Evolutionary conservation across 164 flowering plant genomes (phyloP), one percentile per base, ranked within the genome.

Genomic region (Magnolia sinica): DNA sequence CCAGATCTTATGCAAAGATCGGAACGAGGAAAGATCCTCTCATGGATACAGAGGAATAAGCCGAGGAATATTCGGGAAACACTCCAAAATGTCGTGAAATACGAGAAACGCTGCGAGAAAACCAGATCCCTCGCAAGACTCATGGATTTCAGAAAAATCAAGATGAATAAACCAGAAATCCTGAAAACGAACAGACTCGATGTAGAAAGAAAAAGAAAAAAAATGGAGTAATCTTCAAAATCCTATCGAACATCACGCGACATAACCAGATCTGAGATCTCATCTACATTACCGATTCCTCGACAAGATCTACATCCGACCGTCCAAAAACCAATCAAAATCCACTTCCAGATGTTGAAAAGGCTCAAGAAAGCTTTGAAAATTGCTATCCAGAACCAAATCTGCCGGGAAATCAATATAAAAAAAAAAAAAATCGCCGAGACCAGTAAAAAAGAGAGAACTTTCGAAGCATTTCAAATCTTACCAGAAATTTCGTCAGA

Each of bases 211-310:
- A 52, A 52, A 1, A 52, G 59, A 7, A 52, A 9, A n/a, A 52
- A 52, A 52, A 52, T 8, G 10, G 59, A 55, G 9, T 55, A 9
- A 55, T 9, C 59, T 37, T 37, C 45, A 37, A 37, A 37, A 37
- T 37, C 45, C 45, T 37, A 37, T 3, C 27, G 1, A 24, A 24
- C 27, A 24, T 24, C 27, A 24, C 27, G 27, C 27, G 27, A 24
- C 27, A 24, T 24, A 55, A 55, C 59, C 16, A 9, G 59, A 55
- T 9, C 59, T 55, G 2, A 14, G 59, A 55, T 68, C n/a, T 59
- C 16, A 75, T 55, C 72, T 29, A 75, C 77, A 75, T 68, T 75
- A 51, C 72, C 5, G 20, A n/a, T 7, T 52, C 67, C 18, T 55
- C 11, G 7, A 2, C 51, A 9, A 73, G 51, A 63, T 11, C 68